These are phyloP conservation scores for Cucurbita maxima DNA, from an alignment of 306 rosid genomes.

Conservation along the genomic window DNA sequence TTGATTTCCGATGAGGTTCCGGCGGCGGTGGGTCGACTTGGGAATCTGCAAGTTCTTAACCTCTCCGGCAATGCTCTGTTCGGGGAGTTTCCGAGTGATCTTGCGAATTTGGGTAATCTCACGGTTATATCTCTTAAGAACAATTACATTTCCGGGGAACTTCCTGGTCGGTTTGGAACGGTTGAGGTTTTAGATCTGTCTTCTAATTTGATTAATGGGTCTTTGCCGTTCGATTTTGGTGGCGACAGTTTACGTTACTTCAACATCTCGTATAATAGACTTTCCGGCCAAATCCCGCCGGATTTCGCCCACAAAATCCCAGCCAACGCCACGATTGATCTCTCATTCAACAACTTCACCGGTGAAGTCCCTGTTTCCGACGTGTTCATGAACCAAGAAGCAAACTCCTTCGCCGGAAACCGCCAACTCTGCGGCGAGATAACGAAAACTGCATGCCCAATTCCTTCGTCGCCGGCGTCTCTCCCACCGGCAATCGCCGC, in stretches of 20 bases:
- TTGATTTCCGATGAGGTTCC: slow-evolving; percentile 46
- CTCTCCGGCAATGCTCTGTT: slow-evolving; percentile 73
- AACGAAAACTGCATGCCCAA: slow-evolving; percentile 33
- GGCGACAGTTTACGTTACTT: slow-evolving; percentile 36
- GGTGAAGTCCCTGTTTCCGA: slow-evolving; percentile 43
- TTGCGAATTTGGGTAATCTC: slow-evolving; percentile 32
- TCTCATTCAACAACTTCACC: slow-evolving; percentile 57
- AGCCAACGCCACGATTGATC: slow-evolving; percentile 38
- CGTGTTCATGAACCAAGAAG: slow-evolving; percentile 28
- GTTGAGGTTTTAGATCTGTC: slow-evolving; percentile 62
- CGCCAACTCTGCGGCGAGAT: slow-evolving; percentile 44
- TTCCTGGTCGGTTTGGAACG: slow-evolving; percentile 25
- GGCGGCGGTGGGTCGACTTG: slow-evolving; percentile 14
- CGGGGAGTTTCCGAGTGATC: slow-evolving; percentile 43
- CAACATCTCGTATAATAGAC: slow-evolving; percentile 48
- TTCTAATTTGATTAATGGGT: slow-evolving; percentile 57
- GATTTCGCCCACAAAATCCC: slow-evolving; percentile 39
- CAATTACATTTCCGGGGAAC: slow-evolving; percentile 48
- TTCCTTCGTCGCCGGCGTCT: slow-evolving; percentile 43
- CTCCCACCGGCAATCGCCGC: slow-evolving; percentile 84
- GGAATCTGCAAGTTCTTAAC: slow-evolving; percentile 34
- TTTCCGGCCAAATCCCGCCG: slow-evolving; percentile 48
- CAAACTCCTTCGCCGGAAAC: slow-evolving; percentile 37
- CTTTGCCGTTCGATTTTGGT: slow-evolving; percentile 47
- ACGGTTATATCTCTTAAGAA: slow-evolving; percentile 30